phyloP scores from a whole-genome alignment of 331 rosid species.

The Dryas integrifolia region DNA sequence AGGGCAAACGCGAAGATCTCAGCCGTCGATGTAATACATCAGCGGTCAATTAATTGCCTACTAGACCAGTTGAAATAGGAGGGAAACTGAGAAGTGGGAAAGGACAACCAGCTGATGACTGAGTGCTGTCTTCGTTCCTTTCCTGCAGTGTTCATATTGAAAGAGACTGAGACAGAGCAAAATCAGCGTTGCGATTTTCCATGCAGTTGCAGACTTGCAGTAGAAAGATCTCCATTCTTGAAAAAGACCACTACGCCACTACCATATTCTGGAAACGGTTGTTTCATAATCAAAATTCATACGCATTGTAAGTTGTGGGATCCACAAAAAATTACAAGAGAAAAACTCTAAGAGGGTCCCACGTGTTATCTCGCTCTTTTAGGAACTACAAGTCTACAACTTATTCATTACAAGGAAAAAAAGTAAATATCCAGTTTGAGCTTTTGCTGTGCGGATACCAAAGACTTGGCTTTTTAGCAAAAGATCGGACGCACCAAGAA shows the following conservation, averaged over 20 bases:
- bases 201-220: not conserved
- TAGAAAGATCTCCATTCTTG: not conserved
- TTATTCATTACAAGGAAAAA: too few relatives aligned
- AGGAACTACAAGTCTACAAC: not conserved
- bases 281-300: not conserved
- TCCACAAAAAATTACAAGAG: not conserved
- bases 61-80: too few relatives aligned
- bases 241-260: not conserved
- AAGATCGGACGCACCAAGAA: not conserved
- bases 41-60: too few relatives aligned
- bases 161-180: not conserved
- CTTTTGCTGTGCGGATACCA: not conserved
- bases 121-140: not conserved
- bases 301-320: constrained; percentile 1
- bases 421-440: too few relatives aligned
- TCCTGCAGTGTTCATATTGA: not conserved
- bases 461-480: not conserved
- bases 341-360: not conserved
- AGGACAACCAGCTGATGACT: not conserved
- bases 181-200: not conserved
- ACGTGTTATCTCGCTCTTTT: not conserved
- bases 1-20: too few relatives aligned
- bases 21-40: too few relatives aligned
- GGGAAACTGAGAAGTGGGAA: too few relatives aligned
- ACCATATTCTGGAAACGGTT: not conserved